Base-by-base conservation (phyloP, 768 basidiomycete species). In the Trametes gibbosa region DNA sequence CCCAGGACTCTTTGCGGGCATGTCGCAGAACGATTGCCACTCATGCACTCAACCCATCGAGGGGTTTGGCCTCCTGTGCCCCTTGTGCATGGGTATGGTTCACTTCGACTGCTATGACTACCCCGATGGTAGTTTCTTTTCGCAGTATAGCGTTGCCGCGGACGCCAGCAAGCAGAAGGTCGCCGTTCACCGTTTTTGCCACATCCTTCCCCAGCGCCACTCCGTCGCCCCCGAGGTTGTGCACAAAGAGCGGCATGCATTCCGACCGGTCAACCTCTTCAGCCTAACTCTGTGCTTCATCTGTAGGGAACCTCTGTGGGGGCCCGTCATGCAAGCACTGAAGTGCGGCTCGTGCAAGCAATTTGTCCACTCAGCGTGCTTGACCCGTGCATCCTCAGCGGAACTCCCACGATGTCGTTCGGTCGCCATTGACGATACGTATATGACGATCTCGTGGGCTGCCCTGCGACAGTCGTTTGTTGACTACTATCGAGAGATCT, bases 31-130 rank as follows among this genome's bases (percentile, higher is more conserved):
- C 46, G 74, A 77, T 34, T 94, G 91, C 67, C 75, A 77, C 13
- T 78, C 77, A 16, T 93, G 90, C 65, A 69, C 72, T 14, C 76
- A 74, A 24, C 63, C 71, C 13, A 80, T 92, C 43, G 68, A 70
- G 41, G 90, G 85, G n/a, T 90, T 89, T 66, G 87, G 85, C 5
- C 73, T 95, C 6, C 70, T 85, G 12, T 93, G 91, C 66, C 79
- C 86, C 0, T 79, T 86, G 49, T 92, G 91, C 71, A 76, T 81
- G 69, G 87, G 84, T 58, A 73, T 78, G 1, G 82, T 90, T 7
- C 92, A 95, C 70, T 83, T 90, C 58, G 84, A 86, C 62, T 95
- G 92, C 73, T 92, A 90, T 65, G 84, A 89, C 63, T 78, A 84
- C 59, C 81, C 84, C 6, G 81, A 82, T 49, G 89, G 88, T 24